Base-by-base conservation (phyloP, 768 basidiomycete species). In the Mrakia gelida region DNA sequence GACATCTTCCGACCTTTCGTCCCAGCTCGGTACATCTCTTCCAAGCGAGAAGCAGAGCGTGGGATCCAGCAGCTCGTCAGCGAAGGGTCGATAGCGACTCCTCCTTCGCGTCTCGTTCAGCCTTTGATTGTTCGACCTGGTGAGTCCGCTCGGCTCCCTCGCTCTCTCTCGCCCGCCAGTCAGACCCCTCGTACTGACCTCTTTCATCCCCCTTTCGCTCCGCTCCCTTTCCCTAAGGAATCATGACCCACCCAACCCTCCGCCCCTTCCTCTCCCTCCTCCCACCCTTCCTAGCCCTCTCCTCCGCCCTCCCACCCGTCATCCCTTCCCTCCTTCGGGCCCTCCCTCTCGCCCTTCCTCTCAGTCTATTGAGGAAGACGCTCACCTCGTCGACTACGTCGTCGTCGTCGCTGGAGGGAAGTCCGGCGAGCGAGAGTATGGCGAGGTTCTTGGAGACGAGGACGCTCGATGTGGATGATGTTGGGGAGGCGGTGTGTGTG, bases 391-490 rank as follows among this genome's bases (percentile, higher is more conserved):
- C 49, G 73, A 61, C 79, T 79, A 73, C 68, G 15, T 52, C 49
- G 16, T 52, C 49, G 18, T 21, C 49, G 9, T 16, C 49, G 18
- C 83, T 84, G 80, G 80, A 75, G 76, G 79, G 83, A 77, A 78
- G 45, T 80, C 82, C 41, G 28, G 59, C 56, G 34, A 52, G 49
- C 49, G 75, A 70, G 30, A 61, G 79, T 73, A 78, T 81, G 76
- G 80, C 82, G 80, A 79, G 85, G 82, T 80, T 95, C 52, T 85
- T 98, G 72, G 87, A 88, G n/a, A 91, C 91, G 75, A 93, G 92
- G 43, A 95, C 97, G 2, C 89, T 98, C 62, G 96, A 98, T 82
- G 94, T 98, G 30, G 97, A 99, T 81, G 93, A 95, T 80, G 94
- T 98, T 65, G 97, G 92, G 3, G 89, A 91, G 81, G 93, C 94